Evolutionary conservation across 805 yeast genomes (phyloP).

Genomic region (Pichia phayaonensis): DNA sequence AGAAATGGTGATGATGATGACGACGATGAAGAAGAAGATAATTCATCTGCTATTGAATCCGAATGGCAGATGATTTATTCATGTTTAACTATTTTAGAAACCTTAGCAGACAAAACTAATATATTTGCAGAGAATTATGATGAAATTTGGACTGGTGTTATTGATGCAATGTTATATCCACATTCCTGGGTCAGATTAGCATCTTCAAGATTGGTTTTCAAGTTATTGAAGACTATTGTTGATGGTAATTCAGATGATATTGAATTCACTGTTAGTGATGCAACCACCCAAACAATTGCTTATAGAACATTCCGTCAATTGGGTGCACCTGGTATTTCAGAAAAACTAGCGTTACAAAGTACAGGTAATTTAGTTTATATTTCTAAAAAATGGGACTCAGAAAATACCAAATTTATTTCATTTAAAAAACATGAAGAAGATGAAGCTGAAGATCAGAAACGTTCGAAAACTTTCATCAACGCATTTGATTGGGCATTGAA

Average conservation of each 20-base stretch:
- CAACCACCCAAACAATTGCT: slow-evolving; percentile 52
- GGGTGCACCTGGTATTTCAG: slow-evolving; percentile 67
- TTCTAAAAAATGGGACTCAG: slow-evolving; percentile 52
- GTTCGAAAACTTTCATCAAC: slow-evolving; percentile 20
- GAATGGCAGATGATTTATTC: slow-evolving; percentile 79
- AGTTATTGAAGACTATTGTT: slow-evolving; percentile 34
- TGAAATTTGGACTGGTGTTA: slow-evolving; percentile 45
- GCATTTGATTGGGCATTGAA: slow-evolving; percentile 56
- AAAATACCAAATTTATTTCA: slow-evolving; percentile 30
- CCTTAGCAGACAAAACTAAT: slow-evolving; percentile 12
- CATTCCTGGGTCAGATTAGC: slow-evolving; percentile 85
- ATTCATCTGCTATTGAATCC: slow-evolving; percentile 13
- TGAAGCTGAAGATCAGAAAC: slow-evolving; percentile 19
- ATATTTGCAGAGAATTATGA: slow-evolving; percentile 37
- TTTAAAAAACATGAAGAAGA: slow-evolving; percentile 9
- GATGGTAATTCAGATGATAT: slow-evolving; percentile 5
- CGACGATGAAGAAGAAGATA: slow-evolving; percentile 26
- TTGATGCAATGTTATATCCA: slow-evolving; percentile 63
- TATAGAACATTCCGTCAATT: slow-evolving; percentile 68
- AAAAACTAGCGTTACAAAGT: slow-evolving; percentile 52
- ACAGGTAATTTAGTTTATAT: slow-evolving; percentile 61
- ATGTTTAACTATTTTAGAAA: slow-evolving; percentile 40
- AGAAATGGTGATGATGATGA: slow-evolving; percentile 24
- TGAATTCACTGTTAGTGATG: slow-evolving; percentile 36
- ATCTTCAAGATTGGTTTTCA: slow-evolving; percentile 52